Evolutionary conservation across 2,329 filamentous ascomycete genomes (phyloP).

Genomic region (Botrytis elliptica): DNA sequence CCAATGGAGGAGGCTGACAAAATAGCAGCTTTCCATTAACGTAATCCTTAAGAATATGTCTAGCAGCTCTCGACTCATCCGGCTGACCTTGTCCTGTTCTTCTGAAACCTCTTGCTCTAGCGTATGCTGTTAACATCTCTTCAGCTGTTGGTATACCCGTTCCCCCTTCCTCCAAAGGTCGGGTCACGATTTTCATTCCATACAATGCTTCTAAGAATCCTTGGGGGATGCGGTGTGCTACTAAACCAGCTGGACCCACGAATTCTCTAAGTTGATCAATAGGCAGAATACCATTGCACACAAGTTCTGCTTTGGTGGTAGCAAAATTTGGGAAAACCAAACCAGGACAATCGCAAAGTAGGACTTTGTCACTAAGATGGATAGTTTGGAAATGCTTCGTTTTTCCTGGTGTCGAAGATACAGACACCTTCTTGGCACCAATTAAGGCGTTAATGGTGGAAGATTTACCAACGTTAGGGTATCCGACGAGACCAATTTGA

Average conservation of each 20-base stretch:
- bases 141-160: slow-evolving; percentile 81
- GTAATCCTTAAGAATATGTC: slow-evolving; percentile 93
- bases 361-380: slow-evolving; percentile 82
- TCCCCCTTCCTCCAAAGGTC: slow-evolving; percentile 86
- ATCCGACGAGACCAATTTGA: slow-evolving; percentile 90
- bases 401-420: slow-evolving; percentile 95
- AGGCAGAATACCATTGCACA: slow-evolving; percentile 90
- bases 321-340: slow-evolving; percentile 98
- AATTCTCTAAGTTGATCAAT: slow-evolving; percentile 96
- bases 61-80: slow-evolving; percentile 87
- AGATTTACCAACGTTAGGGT: slow-evolving; percentile 98
- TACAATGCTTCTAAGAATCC: slow-evolving; percentile 89
- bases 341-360: slow-evolving; percentile 97
- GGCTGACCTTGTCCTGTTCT: slow-evolving; percentile 87
- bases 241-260: slow-evolving; percentile 79
- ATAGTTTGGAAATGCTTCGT: slow-evolving; percentile 99
- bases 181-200: slow-evolving; percentile 81
- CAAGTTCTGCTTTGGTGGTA: slow-evolving; percentile 91
- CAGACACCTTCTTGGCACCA: slow-evolving; percentile 96
- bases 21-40: slow-evolving; percentile 94
- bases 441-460: slow-evolving; percentile 99
- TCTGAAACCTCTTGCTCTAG: slow-evolving; percentile 83
- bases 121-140: slow-evolving; percentile 84
- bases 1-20: slow-evolving; percentile 78
- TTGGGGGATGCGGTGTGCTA: slow-evolving; percentile 82